Conservation (phyloP, 2,329 filamentous ascomycete species). For the Fusarium sp. region DNA sequence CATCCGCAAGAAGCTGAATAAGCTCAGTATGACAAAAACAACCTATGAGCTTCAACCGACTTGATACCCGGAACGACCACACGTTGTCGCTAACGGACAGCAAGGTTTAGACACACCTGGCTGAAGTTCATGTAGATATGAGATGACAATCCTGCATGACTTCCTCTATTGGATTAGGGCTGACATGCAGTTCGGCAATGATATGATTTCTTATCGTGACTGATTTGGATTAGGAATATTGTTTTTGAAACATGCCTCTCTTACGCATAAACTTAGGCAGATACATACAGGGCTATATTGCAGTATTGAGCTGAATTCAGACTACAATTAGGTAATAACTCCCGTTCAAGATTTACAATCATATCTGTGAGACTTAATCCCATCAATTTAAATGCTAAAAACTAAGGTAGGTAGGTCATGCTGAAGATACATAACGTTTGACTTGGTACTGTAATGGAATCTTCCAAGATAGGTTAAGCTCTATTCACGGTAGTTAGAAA, state of each 20-base stretch:
- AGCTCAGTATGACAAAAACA: neutral
- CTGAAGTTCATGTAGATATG: too few species aligned
- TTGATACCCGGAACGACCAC: neutral
- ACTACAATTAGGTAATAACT: too few species aligned
- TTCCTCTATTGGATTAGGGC: neutral
- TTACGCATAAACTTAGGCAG: neutral
- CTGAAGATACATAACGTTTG: too few species aligned
- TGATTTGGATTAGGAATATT: neutral
- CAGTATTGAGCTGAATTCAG: too few species aligned
- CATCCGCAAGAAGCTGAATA: neutral
- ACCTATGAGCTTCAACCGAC: neutral
- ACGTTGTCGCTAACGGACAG: neutral
- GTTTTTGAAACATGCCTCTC: neutral
- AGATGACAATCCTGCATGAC: neutral
- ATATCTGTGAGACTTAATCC: too few species aligned
- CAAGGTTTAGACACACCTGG: neutral
- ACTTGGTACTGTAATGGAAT: neutral
- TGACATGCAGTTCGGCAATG: neutral
- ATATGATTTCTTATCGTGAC: neutral
- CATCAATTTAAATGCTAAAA: too few species aligned
- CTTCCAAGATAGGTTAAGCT: neutral
- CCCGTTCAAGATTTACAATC: too few species aligned
- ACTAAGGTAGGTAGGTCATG: too few species aligned
- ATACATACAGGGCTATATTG: neutral
- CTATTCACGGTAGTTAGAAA: neutral